A percentile compares a stretch with the other conserved stretches of the same genome.
Conservation (phyloP, 139 green algal genomes). For the Chlorella sp. region DNA sequence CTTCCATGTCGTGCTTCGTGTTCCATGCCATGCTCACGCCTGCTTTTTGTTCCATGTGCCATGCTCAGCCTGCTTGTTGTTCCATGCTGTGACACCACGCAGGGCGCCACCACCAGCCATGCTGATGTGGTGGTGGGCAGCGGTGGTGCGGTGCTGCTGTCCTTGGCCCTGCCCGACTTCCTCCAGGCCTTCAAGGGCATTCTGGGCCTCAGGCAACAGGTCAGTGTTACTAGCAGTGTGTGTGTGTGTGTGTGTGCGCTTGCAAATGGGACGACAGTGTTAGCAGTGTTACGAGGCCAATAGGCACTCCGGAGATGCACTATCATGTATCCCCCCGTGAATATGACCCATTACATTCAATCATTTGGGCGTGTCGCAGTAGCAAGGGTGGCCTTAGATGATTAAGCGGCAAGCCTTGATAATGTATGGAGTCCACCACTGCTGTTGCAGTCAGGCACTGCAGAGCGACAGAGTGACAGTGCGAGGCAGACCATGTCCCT, state of each 20-base stretch:
- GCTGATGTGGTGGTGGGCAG: slow-evolving; percentile 20
- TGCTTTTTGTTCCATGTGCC: neutral
- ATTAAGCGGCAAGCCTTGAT: neutral
- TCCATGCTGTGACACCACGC: neutral
- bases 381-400: neutral
- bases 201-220: slow-evolving; percentile 19
- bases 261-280: neutral
- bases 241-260: too few relatives aligned
- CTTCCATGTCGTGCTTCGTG: neutral
- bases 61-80: neutral
- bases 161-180: slow-evolving; percentile 11
- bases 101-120: slow-evolving; percentile 4
- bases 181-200: slow-evolving; percentile 14
- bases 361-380: neutral
- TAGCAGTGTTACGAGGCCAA: neutral
- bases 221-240: neutral
- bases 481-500: neutral
- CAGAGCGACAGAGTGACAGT: neutral
- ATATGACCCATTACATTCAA: neutral
- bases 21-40: neutral
- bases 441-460: neutral
- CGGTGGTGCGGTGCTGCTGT: slow-evolving; percentile 12
- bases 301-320: neutral
- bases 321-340: neutral
- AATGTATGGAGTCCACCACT: neutral